Percentiles rank a stretch among this genome's conserved stretches.
Evolutionary conservation across 2,329 filamentous ascomycete species (phyloP).

Genomic region (Claviceps humidiphila): DNA sequence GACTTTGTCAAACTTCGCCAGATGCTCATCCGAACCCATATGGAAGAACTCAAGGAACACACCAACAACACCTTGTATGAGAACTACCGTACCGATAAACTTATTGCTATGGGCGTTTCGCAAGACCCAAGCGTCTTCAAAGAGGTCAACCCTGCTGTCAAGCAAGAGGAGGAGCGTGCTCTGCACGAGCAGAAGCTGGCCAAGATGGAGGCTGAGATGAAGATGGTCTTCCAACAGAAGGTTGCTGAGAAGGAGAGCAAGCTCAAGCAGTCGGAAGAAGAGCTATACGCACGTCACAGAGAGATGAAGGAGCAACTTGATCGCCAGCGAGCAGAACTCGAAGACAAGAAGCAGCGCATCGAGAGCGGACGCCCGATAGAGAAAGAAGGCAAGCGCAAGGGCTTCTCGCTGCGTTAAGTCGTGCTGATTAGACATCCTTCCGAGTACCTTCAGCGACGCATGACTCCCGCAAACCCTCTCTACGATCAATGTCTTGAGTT

Average conservation of each 20-base stretch:
- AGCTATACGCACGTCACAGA: constrained; percentile 91
- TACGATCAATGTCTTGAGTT: constrained; percentile 42
- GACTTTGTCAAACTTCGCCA: constrained; percentile 99
- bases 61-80: constrained; percentile 98
- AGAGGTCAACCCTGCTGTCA: constrained; percentile 99
- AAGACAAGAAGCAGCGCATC: constrained; percentile 94
- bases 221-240: constrained; percentile 99
- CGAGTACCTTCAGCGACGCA: constrained; percentile 3
- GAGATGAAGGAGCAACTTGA: constrained; percentile 99
- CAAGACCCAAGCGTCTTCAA: constrained; percentile 99
- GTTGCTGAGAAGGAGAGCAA: constrained; percentile 99
- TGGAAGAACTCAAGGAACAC: constrained; percentile 99
- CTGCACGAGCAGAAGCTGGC: constrained; percentile 99
- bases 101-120: constrained; percentile 94
- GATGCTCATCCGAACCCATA: constrained; percentile 99
- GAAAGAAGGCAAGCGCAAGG: constrained; percentile 98
- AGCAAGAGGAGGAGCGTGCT: constrained; percentile 97
- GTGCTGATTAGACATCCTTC: constrained; percentile 1
- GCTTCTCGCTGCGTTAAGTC: constrained; percentile 88
- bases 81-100: constrained; percentile 99
- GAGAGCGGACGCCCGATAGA: constrained; percentile 93
- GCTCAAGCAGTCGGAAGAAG: constrained; percentile 97
- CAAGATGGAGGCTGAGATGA: constrained; percentile 99
- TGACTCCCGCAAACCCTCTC: constrained; percentile 10
- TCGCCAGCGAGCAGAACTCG: constrained; percentile 82